Conservation (phyloP, 352 stramenopile genomes). For the Pythium myriotylum region DNA sequence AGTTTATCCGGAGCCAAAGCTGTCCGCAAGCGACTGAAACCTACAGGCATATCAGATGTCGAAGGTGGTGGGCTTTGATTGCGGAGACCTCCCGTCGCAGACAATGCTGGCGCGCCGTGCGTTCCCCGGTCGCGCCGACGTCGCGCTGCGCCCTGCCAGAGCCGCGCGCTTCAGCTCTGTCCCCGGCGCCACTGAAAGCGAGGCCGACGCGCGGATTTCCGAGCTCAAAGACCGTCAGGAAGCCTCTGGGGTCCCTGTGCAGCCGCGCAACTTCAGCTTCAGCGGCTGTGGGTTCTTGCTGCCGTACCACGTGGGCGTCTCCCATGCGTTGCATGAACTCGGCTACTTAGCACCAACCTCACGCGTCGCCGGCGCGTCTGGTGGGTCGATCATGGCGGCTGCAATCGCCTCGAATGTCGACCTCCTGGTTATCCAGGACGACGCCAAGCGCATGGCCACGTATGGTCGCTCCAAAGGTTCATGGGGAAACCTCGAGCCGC, state of each 20-base stretch:
- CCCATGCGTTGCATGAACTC: slow-evolving; percentile 52
- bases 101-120: background rate
- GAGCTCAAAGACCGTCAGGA: slow-evolving; percentile 57
- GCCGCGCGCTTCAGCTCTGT: slow-evolving; percentile 38
- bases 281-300: slow-evolving; percentile 81
- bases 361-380: slow-evolving; percentile 72
- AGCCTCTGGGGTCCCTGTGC: slow-evolving; percentile 9
- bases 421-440: slow-evolving; percentile 58
- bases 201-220: slow-evolving; percentile 68
- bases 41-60: background rate
- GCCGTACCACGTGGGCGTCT: slow-evolving; percentile 78
- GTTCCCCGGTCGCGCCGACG: background rate
- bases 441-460: slow-evolving; percentile 56
- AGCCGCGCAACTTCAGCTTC: slow-evolving; percentile 67
- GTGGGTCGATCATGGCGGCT: slow-evolving; percentile 66
- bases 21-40: no score
- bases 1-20: no score
- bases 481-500: slow-evolving; percentile 68
- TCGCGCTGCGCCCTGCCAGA: background rate
- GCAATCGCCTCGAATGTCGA: slow-evolving; percentile 57
- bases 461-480: slow-evolving; percentile 58
- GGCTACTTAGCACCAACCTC: slow-evolving; percentile 51
- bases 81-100: no score
- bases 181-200: slow-evolving; percentile 25
- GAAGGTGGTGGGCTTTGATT: background rate